Base-by-base conservation (phyloP, 805 yeast genomes). In the Candida caryicola region DNA sequence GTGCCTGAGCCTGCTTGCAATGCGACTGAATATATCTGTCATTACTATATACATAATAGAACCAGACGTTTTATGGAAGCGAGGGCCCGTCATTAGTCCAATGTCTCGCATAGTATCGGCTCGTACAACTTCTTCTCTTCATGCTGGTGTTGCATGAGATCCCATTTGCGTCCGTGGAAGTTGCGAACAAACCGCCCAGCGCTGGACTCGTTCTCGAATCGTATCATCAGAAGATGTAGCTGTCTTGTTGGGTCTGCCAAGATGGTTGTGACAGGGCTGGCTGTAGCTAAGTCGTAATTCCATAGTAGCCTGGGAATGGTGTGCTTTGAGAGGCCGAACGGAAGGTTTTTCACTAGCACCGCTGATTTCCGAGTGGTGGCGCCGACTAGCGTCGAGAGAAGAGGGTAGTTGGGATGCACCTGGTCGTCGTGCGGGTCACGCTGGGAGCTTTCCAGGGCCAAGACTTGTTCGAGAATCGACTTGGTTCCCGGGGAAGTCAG, bases 101-200 rank as follows among this genome's bases (percentile, higher is more conserved):
- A 39, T 1, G 62, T 43, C 43, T 69, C 73, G 45, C 71, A 66
- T 9, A 60, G 42, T 9, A 69, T 40, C 0, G 71, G 69, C 19
- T 64, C 69, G 42, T 65, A 61, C 17, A 66, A 47, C 10, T 52
- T 45, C 40, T 55, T 54, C 29, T 58, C 62, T 25, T 51, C 50
- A n/a, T 55, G 36, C 2, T 45, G 29, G 23, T 43, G 43, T 36
- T 51, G 50, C 23, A 59, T 46, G 15, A 47, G 40, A 10, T 59
- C 64, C 73, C 73, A 69, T 31, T 47, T 48, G 33, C 59, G 72
- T 2, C 84, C 83, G 52, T 82, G 78, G 49, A 65, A 71, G 43
- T 73, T 71, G 10, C 74, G 55, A 4, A 73, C 74, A 52, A 81
- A 82, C 29, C 78, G 57, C 14, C 43, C 45, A 2, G 86, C 81